Conservation (phyloP, 2,329 filamentous ascomycete genomes). For the Volutella citrinella region DNA sequence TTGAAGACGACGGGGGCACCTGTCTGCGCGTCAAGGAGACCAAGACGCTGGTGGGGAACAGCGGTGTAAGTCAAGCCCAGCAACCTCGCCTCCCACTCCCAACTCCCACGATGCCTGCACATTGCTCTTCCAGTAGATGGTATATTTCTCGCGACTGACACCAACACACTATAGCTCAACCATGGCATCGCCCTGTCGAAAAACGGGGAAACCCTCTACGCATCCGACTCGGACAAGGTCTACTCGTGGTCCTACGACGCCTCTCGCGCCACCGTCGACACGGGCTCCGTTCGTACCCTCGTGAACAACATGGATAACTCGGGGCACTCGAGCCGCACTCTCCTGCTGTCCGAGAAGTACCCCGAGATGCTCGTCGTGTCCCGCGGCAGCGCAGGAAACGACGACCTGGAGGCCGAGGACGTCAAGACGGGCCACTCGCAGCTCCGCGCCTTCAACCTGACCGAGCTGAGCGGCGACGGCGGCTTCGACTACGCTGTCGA, state of each 20-base stretch:
- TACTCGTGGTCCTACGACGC: slow-evolving; percentile 65
- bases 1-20: slow-evolving; percentile 40
- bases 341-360: slow-evolving; percentile 56
- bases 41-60: slow-evolving; percentile 34
- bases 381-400: slow-evolving; percentile 61
- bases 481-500: slow-evolving; percentile 28
- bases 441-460: slow-evolving; percentile 56
- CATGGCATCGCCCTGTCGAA: slow-evolving; percentile 53
- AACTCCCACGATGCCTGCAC: too few relatives aligned
- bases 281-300: slow-evolving; percentile 43
- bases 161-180: slow-evolving; percentile 44
- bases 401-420: slow-evolving; percentile 53
- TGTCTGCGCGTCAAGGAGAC: slow-evolving; percentile 38
- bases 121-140: too few relatives aligned
- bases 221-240: slow-evolving; percentile 56
- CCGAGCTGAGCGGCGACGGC: slow-evolving; percentile 23
- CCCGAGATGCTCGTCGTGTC: slow-evolving; percentile 62
- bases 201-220: slow-evolving; percentile 53
- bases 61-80: slow-evolving; percentile 27
- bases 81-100: background rate
- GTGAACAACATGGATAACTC: slow-evolving; percentile 60
- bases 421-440: slow-evolving; percentile 59
- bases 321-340: slow-evolving; percentile 65
- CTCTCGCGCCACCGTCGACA: slow-evolving; percentile 40
- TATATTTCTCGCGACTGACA: too few relatives aligned